Evolutionary conservation across 1,284 basidiomycete species (phyloP), one percentile per base, ranked within the genome.

Genomic region (Vanrija pseudolonga): DNA sequence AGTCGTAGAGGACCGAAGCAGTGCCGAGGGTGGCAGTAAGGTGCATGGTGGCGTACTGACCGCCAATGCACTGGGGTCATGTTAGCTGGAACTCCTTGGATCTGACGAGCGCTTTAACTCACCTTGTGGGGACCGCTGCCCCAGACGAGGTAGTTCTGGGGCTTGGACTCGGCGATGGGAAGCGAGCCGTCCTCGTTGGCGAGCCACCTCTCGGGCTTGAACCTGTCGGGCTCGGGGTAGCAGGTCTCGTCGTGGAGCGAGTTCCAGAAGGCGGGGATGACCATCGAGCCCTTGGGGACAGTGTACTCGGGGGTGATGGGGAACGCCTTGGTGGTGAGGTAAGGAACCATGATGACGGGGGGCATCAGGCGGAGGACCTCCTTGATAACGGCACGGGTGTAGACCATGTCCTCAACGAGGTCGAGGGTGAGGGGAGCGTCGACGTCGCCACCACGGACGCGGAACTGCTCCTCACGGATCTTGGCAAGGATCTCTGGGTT

Each of bases 331-430:
- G 83, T 87, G 39, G 90, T 83, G 69, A 84, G 84, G 81, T 98
- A 98, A n/a, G 95, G 96, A 24, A 96, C 91, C 90, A 94, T 94
- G 32, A 88, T 88, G 47, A 94, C 91, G 7, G 94, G 91, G 40
- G 93, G 94, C 77, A 89, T 89, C 56, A 93, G 77, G 36, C 95
- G 85, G 71, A 98, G 79, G 60, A 87, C 89, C 79, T 98, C 95
- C 79, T 93, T 94, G 62, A 97, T 88, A 55, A 91, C 85, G 4
- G 93, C 92, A 63, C 85, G 85, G 42, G 97, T 83, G 77, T 97
- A 98, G 19, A 87, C 83, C 92, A 97, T 97, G 67, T 90, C 79
- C 60, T 97, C 94, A 64, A 97, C 76, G 80, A 88, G 83, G 53
- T 98, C 93, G 57, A 98, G 80, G 0, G 90, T 91, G 58, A 97